phyloP scores from a whole-genome alignment of 108 stramenopile species.

The Nannochloropsis gaditana region DNA sequence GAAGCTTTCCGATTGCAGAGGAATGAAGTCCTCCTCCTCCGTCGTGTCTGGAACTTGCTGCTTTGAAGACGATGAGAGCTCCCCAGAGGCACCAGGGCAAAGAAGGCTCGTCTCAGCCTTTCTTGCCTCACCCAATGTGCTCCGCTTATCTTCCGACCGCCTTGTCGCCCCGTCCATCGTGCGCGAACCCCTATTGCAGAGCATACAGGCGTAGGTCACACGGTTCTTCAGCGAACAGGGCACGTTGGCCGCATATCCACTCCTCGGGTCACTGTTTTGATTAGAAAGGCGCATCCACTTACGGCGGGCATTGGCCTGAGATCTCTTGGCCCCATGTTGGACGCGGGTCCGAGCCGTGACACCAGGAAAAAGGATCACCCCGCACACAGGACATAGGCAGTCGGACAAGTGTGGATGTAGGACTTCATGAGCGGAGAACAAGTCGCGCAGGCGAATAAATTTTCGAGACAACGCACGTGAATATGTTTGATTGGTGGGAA shows the following conservation, averaged over 20 bases:
- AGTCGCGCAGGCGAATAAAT: neutral
- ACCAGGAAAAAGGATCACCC: neutral
- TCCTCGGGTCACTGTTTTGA: no score
- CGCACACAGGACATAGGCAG: neutral
- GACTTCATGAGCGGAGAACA: neutral
- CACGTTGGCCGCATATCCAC: no score
- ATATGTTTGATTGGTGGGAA: neutral
- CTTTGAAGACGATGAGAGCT: neutral
- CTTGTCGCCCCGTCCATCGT: neutral
- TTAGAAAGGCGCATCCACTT: no score
- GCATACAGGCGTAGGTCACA: constrained; percentile 11
- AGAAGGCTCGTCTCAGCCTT: no score
- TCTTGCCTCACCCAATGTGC: no score
- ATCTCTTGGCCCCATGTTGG: neutral
- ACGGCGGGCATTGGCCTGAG: neutral
- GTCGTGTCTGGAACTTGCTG: neutral
- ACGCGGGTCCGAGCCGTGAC: constrained; percentile 1
- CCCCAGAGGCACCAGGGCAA: no score
- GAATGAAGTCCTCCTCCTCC: constrained; percentile 19
- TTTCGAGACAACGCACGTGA: neutral
- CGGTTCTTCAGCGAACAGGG: neutral
- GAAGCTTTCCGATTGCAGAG: neutral
- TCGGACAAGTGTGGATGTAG: constrained; percentile 13
- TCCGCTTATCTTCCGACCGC: neutral
- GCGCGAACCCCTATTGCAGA: constrained; percentile 1